A percentile compares a stretch with the other conserved stretches of the same genome.
phyloP scores from a whole-genome alignment of 441 rosid genomes.

The Syzygium malaccense region DNA sequence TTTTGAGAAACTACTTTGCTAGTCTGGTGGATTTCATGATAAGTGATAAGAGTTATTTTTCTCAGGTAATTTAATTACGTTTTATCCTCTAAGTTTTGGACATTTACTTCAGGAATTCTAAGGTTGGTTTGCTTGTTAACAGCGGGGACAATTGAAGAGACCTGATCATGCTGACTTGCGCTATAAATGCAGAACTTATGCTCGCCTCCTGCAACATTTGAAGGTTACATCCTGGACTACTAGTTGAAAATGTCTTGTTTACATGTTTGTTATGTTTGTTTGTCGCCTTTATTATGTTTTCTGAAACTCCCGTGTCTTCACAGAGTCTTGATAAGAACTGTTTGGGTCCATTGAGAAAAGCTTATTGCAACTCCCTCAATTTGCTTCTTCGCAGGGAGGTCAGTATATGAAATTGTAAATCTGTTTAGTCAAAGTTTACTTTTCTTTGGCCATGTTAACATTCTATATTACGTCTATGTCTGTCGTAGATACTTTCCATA shows the following conservation, averaged over 20 bases:
- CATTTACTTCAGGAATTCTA: constrained; percentile 11
- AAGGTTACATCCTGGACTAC: constrained; percentile 44
- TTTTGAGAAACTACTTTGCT: constrained; percentile 93
- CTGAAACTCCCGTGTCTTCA: constrained; percentile 5
- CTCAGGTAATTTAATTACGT: constrained; percentile 55
- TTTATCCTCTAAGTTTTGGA: background rate
- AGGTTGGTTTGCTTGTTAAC: constrained; percentile 21
- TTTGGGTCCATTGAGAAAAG: constrained; percentile 88
- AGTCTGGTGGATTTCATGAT: constrained; percentile 99
- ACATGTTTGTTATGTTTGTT: background rate
- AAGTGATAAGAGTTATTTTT: constrained; percentile 97
- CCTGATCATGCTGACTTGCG: constrained; percentile 99
- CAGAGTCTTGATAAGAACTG: constrained; percentile 95
- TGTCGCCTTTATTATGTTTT: constrained; percentile 1
- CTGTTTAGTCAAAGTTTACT: background rate
- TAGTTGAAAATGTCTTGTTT: constrained; percentile 1
- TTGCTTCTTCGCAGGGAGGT: constrained; percentile 99
- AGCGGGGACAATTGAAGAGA: constrained; percentile 98
- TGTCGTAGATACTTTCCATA: background rate
- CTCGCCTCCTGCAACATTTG: constrained; percentile 96
- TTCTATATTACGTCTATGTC: background rate
- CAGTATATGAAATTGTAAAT: constrained; percentile 14
- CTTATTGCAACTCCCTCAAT: constrained; percentile 95
- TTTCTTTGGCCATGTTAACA: background rate
- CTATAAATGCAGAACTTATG: constrained; percentile 99